Evolutionary conservation across 129 eudicot genomes (phyloP).

Genomic region (Sambucus nigra): DNA sequence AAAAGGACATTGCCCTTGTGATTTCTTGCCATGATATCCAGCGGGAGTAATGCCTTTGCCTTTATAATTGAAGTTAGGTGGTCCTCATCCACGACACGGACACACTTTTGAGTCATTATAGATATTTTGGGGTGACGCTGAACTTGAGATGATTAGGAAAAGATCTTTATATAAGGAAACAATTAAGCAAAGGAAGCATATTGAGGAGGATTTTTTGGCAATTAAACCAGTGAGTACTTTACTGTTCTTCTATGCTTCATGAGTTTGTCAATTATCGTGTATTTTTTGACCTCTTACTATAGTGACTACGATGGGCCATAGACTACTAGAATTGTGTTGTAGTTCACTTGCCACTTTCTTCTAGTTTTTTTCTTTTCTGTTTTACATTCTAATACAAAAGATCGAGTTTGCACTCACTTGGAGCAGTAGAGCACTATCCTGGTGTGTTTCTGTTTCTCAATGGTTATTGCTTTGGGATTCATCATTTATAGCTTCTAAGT

Average conservation of each 20-base stretch:
- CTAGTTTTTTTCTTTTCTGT: background rate
- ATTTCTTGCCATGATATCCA: too few species aligned
- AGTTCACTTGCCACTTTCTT: background rate
- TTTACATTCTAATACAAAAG: background rate
- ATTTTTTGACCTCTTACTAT: background rate
- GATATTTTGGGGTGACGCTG: slow-evolving; percentile 75
- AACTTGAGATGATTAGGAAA: slow-evolving; percentile 55
- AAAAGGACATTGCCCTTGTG: too few species aligned
- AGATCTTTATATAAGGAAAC: slow-evolving; percentile 64
- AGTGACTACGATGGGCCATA: background rate
- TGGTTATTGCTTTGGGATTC: background rate
- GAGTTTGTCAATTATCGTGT: background rate
- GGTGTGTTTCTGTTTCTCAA: background rate
- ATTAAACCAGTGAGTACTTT: slow-evolving; percentile 42
- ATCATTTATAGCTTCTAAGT: background rate
- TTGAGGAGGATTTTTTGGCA: slow-evolving; percentile 48
- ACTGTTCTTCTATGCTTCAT: slow-evolving; percentile 3
- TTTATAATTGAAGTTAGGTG: too few species aligned
- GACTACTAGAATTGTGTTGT: background rate
- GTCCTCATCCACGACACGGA: too few species aligned
- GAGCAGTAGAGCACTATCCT: background rate
- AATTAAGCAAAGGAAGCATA: slow-evolving; percentile 37
- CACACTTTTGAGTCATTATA: slow-evolving; percentile 10
- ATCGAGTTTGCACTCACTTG: background rate
- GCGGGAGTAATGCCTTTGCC: too few species aligned